These are phyloP conservation scores for Diaporthe vexans DNA, from an alignment of 2,329 filamentous ascomycete genomes.

Conservation along the genomic window DNA sequence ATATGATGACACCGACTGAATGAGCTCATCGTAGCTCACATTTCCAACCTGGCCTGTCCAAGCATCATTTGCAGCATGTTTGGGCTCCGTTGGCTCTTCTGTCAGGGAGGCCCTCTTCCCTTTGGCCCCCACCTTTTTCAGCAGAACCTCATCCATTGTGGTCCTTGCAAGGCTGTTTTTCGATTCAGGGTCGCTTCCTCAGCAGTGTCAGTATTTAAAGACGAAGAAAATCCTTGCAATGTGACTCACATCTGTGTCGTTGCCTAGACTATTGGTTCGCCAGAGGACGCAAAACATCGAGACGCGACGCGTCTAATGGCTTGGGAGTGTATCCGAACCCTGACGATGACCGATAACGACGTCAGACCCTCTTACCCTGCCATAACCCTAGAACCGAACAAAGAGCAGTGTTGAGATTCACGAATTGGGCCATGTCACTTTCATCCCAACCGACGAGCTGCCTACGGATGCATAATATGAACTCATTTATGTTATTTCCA, in stretches of 20 bases:
- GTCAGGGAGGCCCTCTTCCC: neutral
- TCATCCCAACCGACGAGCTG: neutral
- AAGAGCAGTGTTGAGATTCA: neutral
- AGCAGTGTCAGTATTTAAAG: neutral
- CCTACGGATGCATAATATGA: neutral
- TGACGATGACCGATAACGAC: neutral
- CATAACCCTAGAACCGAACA: neutral
- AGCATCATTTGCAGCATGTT: neutral
- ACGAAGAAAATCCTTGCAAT: no score
- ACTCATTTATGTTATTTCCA: neutral
- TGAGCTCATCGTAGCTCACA: slow-evolving; percentile 51
- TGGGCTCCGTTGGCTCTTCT: neutral
- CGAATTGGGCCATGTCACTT: neutral
- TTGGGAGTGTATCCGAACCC: slow-evolving; percentile 8
- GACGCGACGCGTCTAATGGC: slow-evolving; percentile 22
- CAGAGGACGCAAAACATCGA: neutral
- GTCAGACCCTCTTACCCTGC: neutral
- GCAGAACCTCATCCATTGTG: slow-evolving; percentile 19
- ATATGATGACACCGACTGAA: slow-evolving; percentile 70
- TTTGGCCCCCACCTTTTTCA: slow-evolving; percentile 10
- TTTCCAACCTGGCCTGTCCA: neutral
- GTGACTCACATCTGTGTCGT: neutral
- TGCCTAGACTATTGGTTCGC: neutral
- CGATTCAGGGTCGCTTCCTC: neutral
- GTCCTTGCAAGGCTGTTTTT: neutral